phyloP scores from a whole-genome alignment of 805 yeast species.

The Ogataea corticis region DNA sequence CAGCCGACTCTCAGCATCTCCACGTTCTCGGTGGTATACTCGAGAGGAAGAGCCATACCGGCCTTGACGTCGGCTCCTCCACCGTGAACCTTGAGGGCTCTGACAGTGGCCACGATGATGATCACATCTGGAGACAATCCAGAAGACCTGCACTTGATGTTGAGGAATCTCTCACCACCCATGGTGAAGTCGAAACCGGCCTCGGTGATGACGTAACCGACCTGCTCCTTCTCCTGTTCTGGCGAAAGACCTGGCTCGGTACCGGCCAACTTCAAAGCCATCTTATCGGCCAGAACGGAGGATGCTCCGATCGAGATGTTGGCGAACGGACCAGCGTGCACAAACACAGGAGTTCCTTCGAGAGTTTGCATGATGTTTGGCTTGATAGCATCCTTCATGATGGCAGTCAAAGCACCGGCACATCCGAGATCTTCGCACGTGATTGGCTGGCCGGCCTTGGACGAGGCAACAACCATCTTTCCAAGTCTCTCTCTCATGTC shows the following conservation, averaged over 20 bases:
- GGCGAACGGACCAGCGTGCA: slow-evolving; percentile 98
- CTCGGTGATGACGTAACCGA: slow-evolving; percentile 93
- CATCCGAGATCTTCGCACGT: slow-evolving; percentile 94
- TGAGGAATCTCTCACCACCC: slow-evolving; percentile 98
- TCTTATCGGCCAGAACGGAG: slow-evolving; percentile 88
- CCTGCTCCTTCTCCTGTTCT: slow-evolving; percentile 38
- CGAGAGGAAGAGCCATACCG: slow-evolving; percentile 82
- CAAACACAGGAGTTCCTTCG: slow-evolving; percentile 96
- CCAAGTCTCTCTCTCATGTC: slow-evolving; percentile 91
- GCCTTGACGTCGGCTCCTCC: slow-evolving; percentile 98
- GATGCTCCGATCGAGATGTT: slow-evolving; percentile 97
- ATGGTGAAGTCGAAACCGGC: slow-evolving; percentile 98
- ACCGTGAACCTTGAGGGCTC: slow-evolving; percentile 96
- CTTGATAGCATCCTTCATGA: slow-evolving; percentile 93
- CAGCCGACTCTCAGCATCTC: slow-evolving; percentile 79
- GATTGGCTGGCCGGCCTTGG: slow-evolving; percentile 71
- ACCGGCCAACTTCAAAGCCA: slow-evolving; percentile 90
- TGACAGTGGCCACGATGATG: slow-evolving; percentile 91
- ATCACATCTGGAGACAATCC: slow-evolving; percentile 88
- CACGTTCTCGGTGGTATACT: slow-evolving; percentile 76
- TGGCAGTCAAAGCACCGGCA: slow-evolving; percentile 94
- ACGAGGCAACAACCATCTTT: slow-evolving; percentile 83
- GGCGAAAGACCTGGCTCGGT: slow-evolving; percentile 44
- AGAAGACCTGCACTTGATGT: slow-evolving; percentile 91
- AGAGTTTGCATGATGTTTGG: slow-evolving; percentile 97